Evolutionary conservation across 108 stramenopile genomes (phyloP).

Genomic region (Schizochytrium sp.): DNA sequence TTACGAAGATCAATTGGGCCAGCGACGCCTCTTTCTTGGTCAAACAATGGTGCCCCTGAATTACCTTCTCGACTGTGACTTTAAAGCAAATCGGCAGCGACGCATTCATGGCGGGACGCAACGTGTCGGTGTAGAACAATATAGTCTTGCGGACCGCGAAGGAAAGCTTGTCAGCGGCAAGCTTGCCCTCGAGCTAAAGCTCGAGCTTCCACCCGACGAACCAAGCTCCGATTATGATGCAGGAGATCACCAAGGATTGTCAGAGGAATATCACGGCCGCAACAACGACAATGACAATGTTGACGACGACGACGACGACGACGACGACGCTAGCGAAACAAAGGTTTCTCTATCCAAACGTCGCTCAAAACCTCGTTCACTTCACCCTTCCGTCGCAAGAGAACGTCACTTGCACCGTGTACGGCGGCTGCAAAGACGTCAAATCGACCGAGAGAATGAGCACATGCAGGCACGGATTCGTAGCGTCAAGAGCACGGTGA

Average conservation of each 20-base stretch:
- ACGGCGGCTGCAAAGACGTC: not conserved
- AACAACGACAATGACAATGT: too few species aligned
- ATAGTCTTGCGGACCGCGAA: not conserved
- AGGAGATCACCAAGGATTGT: not conserved
- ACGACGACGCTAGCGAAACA: too few species aligned
- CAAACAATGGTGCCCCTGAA: not conserved
- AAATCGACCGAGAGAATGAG: not conserved
- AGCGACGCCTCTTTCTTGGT: not conserved
- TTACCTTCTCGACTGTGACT: not conserved
- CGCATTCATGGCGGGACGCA: not conserved
- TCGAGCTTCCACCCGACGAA: not conserved
- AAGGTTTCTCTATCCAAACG: not conserved
- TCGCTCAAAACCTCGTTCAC: not conserved
- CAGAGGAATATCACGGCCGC: too few species aligned
- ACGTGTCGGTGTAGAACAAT: not conserved
- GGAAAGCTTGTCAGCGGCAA: not conserved
- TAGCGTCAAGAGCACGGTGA: not conserved
- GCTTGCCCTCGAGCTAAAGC: not conserved
- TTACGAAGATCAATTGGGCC: not conserved
- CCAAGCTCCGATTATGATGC: not conserved
- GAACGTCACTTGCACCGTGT: not conserved
- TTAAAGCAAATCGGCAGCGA: not conserved
- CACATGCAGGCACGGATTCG: not conserved
- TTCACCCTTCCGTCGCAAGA: not conserved
- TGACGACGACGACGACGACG: too few species aligned